Conservation (phyloP, 176 grass and related monocot genomes). For the Pharus latifolius region DNA sequence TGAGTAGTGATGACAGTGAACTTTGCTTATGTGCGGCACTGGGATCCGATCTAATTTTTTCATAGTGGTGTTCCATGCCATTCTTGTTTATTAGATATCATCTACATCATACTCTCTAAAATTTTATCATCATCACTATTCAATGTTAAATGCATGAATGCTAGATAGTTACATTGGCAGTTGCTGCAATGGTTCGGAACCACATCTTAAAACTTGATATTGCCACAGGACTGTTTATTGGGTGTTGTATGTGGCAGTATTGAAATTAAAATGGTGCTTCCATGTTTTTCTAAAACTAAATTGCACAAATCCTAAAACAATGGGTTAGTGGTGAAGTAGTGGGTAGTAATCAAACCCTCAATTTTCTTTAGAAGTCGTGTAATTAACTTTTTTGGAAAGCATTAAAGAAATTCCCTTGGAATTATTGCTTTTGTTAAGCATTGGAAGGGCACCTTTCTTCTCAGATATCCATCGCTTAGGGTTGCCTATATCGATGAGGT, state of each 20-base stretch:
- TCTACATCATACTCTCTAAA: background rate
- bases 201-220: background rate
- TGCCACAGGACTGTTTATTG: background rate
- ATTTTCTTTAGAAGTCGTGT: too few relatives aligned
- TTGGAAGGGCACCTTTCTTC: background rate
- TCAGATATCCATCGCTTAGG: conserved; percentile 71
- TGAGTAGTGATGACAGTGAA: background rate
- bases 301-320: too few relatives aligned
- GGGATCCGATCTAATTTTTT: background rate
- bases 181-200: background rate
- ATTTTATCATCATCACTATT: background rate
- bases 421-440: too few relatives aligned
- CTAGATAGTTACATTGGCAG: background rate
- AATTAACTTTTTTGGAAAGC: too few relatives aligned
- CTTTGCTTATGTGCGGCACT: background rate
- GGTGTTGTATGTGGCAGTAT: background rate
- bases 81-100: background rate
- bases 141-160: background rate
- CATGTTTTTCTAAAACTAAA: too few relatives aligned
- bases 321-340: too few relatives aligned
- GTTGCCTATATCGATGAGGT: conserved; percentile 87
- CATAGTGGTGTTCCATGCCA: background rate
- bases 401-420: too few relatives aligned
- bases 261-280: conserved; percentile 5
- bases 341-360: too few relatives aligned